A percentile compares a stretch with the other conserved stretches of the same genome.
Evolutionary conservation across 2,329 filamentous ascomycete genomes (phyloP).

Genomic region (Hypoxylon sp.): DNA sequence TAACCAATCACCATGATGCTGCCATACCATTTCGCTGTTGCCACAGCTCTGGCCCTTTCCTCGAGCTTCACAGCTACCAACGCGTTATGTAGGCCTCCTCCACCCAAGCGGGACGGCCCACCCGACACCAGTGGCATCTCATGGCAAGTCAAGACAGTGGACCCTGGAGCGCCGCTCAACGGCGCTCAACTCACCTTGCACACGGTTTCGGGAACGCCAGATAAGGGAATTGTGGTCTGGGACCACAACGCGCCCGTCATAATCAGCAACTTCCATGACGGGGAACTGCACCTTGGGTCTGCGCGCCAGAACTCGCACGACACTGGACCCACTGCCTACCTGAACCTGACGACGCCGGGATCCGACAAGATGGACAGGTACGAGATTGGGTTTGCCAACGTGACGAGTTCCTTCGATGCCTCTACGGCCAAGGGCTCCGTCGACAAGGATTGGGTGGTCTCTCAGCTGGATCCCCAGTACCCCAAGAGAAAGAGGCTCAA

Average conservation of each 20-base stretch:
- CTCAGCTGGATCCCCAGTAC: not conserved
- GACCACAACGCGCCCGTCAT: not conserved
- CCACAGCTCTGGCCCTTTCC: not conserved
- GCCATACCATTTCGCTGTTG: not conserved
- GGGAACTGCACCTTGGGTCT: not conserved
- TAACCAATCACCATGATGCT: not conserved
- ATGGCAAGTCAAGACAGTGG: not conserved
- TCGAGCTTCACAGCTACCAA: not conserved
- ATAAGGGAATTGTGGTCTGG: not conserved
- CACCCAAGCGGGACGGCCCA: not conserved
- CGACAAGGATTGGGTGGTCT: not conserved
- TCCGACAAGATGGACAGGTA: not conserved
- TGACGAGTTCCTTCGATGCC: not conserved
- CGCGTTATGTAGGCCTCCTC: not conserved
- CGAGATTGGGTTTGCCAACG: not conserved
- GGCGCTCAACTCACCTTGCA: not conserved
- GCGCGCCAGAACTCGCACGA: not conserved
- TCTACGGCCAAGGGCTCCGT: not conserved
- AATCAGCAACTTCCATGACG: not conserved
- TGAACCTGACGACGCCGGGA: not conserved
- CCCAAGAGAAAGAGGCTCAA: not conserved
- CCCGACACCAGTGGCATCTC: not conserved
- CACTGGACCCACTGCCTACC: not conserved
- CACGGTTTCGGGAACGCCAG: not conserved
- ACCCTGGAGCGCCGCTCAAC: not conserved